Base-by-base conservation (phyloP, 306 rosid genomes). In the Vigna nakashimae region DNA sequence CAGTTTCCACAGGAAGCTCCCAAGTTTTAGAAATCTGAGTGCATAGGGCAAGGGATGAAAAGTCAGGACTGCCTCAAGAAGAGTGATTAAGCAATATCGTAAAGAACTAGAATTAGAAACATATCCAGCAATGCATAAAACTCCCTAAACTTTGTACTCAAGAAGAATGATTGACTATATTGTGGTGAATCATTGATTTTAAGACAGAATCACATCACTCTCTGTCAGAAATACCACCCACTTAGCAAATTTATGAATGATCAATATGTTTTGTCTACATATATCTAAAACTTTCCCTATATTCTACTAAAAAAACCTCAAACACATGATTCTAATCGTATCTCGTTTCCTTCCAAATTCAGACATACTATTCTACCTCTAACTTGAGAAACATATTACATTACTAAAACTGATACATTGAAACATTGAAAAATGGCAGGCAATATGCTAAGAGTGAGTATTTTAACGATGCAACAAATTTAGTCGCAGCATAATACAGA, bases 1-100 rank as follows among this genome's bases (percentile, higher is more conserved):
- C 77, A 80, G 86, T 26, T 13, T 88, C 67, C 58, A 95, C 90
- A 18, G 98, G 97, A 55, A 86, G 75, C 81, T 87, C 89, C 97
- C 94, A 95, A 28, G 49, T 43, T 73, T 80, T 87, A 45, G 91
- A 90, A 78, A 95, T 82, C 99, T 92, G 84, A 16, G 83, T 38
- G 67, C 20, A 72, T 48, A 80, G 28, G 34, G 64, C 17, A 68
- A 57, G 51, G 48, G 69, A 50, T 30, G 5, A 62, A 16, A 70
- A n/a, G 56, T 79, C 66, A 82, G 80, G 70, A 70, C 48, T 82
- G 69, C 34, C 55, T 69, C 51, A 63, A 46, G 77, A 16, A 48
- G 60, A 77, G 78, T 70, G 67, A 58, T 57, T 67, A 43, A 62
- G 40, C 9, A 45, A 50, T 26, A 17, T 38, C 51, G 82, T 60